Conservation (phyloP, 2,329 filamentous ascomycete genomes). For the Byssoonygena ceratinophila region DNA sequence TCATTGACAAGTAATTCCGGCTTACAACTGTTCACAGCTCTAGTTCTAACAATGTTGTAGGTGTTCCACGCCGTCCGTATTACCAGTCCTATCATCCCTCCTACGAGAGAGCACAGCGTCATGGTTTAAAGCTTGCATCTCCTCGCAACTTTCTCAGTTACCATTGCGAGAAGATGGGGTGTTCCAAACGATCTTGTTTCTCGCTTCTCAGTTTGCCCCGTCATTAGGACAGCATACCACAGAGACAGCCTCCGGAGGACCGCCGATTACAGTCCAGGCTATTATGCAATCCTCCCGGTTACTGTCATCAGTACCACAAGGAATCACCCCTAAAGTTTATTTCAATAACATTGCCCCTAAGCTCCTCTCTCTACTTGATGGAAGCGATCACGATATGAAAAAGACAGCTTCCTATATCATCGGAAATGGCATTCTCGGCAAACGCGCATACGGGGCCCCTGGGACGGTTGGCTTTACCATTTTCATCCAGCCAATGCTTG, state of each 20-base stretch:
- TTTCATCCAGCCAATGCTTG: slow-evolving; percentile 34
- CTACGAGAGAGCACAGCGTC: slow-evolving; percentile 27
- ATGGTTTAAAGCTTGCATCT: slow-evolving; percentile 33
- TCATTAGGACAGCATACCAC: slow-evolving; percentile 29
- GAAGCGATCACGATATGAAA: slow-evolving; percentile 30
- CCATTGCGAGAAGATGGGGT: slow-evolving; percentile 35
- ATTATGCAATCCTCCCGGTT: slow-evolving; percentile 37
- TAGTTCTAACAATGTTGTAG: slow-evolving; percentile 17
- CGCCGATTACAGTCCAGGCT: slow-evolving; percentile 34
- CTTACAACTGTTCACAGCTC: not conserved
- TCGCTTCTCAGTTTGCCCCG: slow-evolving; percentile 35
- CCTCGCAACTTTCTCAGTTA: slow-evolving; percentile 29
- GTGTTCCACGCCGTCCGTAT: slow-evolving; percentile 28
- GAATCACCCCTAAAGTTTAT: slow-evolving; percentile 28
- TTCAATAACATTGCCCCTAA: slow-evolving; percentile 33
- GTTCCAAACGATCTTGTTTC: slow-evolving; percentile 34
- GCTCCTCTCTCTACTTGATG: slow-evolving; percentile 32
- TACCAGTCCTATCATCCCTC: slow-evolving; percentile 31
- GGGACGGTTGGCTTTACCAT: slow-evolving; percentile 34
- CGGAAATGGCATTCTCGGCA: slow-evolving; percentile 36
- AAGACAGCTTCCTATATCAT: slow-evolving; percentile 36
- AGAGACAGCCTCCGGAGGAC: slow-evolving; percentile 24
- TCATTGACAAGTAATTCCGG: slow-evolving; percentile 32
- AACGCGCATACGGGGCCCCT: slow-evolving; percentile 31
- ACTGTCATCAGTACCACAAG: slow-evolving; percentile 34